Evolutionary conservation across 2,329 filamentous ascomycete species (phyloP).

Genomic region (Acephala macrosclerotiorum): DNA sequence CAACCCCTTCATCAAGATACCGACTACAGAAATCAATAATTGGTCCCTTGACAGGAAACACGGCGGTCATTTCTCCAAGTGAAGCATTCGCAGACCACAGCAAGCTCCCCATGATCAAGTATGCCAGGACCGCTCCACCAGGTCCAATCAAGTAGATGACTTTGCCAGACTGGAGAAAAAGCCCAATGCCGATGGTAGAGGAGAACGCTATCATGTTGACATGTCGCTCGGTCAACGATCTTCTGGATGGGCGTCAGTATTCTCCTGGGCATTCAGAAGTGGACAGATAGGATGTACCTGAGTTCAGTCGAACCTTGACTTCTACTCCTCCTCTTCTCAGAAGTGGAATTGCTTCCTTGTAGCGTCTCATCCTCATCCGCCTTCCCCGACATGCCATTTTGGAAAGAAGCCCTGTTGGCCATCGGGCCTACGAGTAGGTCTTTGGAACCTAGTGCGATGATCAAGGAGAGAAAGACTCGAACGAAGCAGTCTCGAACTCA

Average conservation of each 20-base stretch:
- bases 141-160: conserved; percentile 52
- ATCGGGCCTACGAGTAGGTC: conserved; percentile 9
- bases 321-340: conserved; percentile 9
- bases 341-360: neutral
- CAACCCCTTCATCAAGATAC: conserved; percentile 29
- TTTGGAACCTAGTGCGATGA: neutral
- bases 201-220: conserved; percentile 53
- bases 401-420: neutral
- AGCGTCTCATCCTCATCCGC: conserved; percentile 7
- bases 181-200: conserved; percentile 52
- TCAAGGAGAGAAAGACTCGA: neutral
- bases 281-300: conserved; percentile 2
- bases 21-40: conserved; percentile 29
- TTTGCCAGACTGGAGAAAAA: conserved; percentile 54
- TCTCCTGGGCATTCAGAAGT: neutral
- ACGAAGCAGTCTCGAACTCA: neutral
- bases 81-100: conserved; percentile 55
- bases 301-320: conserved; percentile 15
- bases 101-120: conserved; percentile 53
- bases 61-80: conserved; percentile 50
- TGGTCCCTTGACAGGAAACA: conserved; percentile 48
- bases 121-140: conserved; percentile 50
- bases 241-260: conserved; percentile 3
- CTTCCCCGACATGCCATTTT: neutral
- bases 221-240: conserved; percentile 44